Evolutionary conservation across 305 asterid species (phyloP).

Genomic region (Nicotiana rustica): DNA sequence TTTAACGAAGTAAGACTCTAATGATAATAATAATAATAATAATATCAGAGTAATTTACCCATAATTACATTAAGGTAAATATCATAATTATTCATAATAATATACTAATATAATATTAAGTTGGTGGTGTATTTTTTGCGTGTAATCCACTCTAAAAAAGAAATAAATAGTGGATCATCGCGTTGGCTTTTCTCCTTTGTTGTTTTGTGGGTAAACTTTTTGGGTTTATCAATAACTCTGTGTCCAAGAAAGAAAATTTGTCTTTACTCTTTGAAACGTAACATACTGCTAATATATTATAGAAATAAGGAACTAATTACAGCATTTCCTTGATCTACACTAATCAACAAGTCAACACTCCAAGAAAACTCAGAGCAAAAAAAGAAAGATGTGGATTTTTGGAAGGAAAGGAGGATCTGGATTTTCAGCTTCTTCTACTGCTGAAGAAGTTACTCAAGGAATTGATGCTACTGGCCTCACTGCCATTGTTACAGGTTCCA

Average conservation of each 20-base stretch:
- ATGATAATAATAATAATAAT: too few relatives aligned
- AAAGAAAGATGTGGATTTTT: conserved; percentile 56
- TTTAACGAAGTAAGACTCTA: too few relatives aligned
- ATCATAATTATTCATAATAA: too few relatives aligned
- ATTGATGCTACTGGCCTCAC: conserved; percentile 79
- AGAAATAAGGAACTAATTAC: too few relatives aligned
- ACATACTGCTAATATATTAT: not conserved
- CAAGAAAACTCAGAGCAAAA: not conserved
- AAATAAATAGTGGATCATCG: not conserved
- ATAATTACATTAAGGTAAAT: too few relatives aligned
- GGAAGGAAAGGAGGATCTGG: conserved; percentile 65
- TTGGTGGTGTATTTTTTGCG: not conserved
- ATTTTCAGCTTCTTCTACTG: conserved; percentile 69
- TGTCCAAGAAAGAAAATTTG: not conserved
- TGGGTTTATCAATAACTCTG: not conserved
- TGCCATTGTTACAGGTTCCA: conserved; percentile 83
- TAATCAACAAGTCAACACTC: not conserved
- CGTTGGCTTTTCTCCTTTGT: not conserved
- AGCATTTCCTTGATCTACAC: not conserved
- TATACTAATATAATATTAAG: too few relatives aligned
- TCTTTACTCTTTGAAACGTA: not conserved
- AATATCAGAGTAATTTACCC: too few relatives aligned
- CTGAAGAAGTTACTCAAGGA: conserved; percentile 77
- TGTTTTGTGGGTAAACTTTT: not conserved
- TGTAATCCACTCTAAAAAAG: not conserved